phyloP scores from a whole-genome alignment of 2,329 filamentous ascomycete species.

The Pseudogymnoascus sp. region DNA sequence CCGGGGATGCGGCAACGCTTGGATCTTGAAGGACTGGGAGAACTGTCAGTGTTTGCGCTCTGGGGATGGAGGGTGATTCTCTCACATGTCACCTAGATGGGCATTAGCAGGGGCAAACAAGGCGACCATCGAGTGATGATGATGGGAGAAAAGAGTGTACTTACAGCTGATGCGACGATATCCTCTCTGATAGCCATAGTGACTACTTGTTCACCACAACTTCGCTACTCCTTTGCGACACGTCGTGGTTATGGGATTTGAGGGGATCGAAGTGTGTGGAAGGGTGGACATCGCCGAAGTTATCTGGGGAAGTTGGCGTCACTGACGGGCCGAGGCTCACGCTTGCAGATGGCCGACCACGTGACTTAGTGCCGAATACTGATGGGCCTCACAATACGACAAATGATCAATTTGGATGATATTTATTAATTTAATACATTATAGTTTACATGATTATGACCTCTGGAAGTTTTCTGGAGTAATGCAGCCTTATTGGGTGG shows the following conservation, averaged over 20 bases:
- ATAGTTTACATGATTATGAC: neutral
- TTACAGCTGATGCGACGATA: slow-evolving; percentile 72
- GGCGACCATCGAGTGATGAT: slow-evolving; percentile 16
- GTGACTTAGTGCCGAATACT: neutral
- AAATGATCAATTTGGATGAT: neutral
- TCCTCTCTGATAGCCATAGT: slow-evolving; percentile 88
- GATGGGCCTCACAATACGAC: neutral
- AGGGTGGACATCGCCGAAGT: slow-evolving; percentile 2
- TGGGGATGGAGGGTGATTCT: neutral
- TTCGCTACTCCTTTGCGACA: neutral
- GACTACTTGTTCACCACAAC: slow-evolving; percentile 13
- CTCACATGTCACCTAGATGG: slow-evolving; percentile 29
- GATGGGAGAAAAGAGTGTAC: slow-evolving; percentile 22
- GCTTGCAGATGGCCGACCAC: neutral
- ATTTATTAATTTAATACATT: neutral
- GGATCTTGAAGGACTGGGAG: slow-evolving; percentile 81
- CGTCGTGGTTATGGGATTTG: neutral
- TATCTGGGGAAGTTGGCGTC: slow-evolving; percentile 8
- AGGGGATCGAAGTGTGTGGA: slow-evolving; percentile 1
- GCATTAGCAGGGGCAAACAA: slow-evolving; percentile 9
- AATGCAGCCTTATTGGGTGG: neutral
- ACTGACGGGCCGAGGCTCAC: slow-evolving; percentile 6
- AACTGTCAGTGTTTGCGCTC: slow-evolving; percentile 16
- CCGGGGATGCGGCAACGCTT: slow-evolving; percentile 77
- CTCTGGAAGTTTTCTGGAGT: neutral